A percentile compares a stretch with the other conserved stretches of the same genome.
phyloP scores from a whole-genome alignment of 306 rosid genomes.

The Trichosanthes truncata region DNA sequence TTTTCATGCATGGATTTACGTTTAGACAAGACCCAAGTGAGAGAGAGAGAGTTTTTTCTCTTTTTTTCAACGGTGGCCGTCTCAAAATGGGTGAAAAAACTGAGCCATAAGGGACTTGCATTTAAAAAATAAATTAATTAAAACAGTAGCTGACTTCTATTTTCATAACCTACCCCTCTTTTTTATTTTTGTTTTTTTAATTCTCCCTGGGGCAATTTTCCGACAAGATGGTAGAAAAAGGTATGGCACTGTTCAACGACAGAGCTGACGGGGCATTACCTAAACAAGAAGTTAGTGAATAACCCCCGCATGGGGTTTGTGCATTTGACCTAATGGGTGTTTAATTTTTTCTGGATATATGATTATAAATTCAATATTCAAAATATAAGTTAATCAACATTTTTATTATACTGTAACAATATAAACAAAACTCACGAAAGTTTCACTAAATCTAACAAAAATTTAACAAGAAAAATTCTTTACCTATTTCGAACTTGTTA shows the following conservation, averaged over 20 bases:
- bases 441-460: too few species aligned
- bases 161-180: not conserved
- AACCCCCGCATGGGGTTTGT: not conserved
- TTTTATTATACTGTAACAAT: too few species aligned
- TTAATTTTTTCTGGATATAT: too few species aligned
- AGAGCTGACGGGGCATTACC: not conserved
- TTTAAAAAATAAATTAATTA: not conserved
- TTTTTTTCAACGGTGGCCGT: not conserved
- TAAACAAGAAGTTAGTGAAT: not conserved
- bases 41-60: too few species aligned
- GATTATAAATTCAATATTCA: too few species aligned
- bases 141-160: not conserved
- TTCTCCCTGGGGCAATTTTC: not conserved
- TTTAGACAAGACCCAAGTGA: not conserved
- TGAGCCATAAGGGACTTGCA: not conserved
- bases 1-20: constrained; percentile 5
- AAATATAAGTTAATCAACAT: too few species aligned
- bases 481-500: too few species aligned
- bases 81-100: not conserved
- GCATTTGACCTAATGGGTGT: too few species aligned
- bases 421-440: too few species aligned
- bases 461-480: too few species aligned
- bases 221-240: not conserved
- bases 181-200: not conserved
- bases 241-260: not conserved